These are phyloP conservation scores for Aspergillus pseudoviridinutans DNA, from an alignment of 2,329 filamentous ascomycete species.

Conservation along the genomic window DNA sequence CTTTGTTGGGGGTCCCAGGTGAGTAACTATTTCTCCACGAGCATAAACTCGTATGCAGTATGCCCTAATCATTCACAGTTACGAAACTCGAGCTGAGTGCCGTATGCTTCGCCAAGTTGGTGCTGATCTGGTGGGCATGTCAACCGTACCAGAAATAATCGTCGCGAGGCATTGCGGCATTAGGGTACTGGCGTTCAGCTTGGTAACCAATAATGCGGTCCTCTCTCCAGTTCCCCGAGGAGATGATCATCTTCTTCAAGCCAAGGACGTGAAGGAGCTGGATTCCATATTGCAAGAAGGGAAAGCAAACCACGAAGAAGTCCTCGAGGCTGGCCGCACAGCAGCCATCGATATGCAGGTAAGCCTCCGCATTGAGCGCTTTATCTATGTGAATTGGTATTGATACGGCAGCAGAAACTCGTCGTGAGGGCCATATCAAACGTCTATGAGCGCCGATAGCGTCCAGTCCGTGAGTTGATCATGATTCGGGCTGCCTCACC, in stretches of 20 bases:
- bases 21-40: constrained; percentile 20
- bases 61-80: constrained; percentile 35
- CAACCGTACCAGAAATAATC: constrained; percentile 65
- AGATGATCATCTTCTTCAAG: constrained; percentile 52
- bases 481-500: too few relatives aligned
- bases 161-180: constrained; percentile 63
- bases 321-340: constrained; percentile 57
- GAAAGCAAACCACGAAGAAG: constrained; percentile 62
- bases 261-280: constrained; percentile 48
- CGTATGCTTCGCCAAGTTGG: constrained; percentile 58
- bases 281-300: constrained; percentile 55
- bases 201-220: constrained; percentile 63
- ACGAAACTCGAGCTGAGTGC: constrained; percentile 64
- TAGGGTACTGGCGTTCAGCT: constrained; percentile 59
- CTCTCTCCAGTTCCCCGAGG: constrained; percentile 56
- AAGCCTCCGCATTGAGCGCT: constrained; percentile 14
- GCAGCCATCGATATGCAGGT: constrained; percentile 63
- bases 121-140: constrained; percentile 69
- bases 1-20: constrained; percentile 61
- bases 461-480: not conserved
- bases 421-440: constrained; percentile 31
- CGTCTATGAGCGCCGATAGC: constrained; percentile 21
- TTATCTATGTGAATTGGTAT: not conserved
- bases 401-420: constrained; percentile 31
- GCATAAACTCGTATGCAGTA: not conserved